These are phyloP conservation scores for Aspergillus haitiensis DNA, from an alignment of 495 filamentous ascomycete species.

Conservation along the genomic window DNA sequence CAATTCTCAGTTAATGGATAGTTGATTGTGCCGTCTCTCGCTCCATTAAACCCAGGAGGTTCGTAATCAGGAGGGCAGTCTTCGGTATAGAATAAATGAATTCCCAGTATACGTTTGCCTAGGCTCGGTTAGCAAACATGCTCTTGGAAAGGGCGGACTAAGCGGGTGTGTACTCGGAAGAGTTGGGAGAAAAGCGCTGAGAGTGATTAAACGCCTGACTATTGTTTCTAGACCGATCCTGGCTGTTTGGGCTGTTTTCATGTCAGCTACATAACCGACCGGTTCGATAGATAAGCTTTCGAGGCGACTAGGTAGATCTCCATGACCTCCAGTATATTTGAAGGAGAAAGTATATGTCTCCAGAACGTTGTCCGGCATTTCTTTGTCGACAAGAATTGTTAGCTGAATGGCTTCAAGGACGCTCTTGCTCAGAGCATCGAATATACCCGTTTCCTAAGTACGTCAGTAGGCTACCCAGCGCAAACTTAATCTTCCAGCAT, in stretches of 20 bases:
- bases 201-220: constrained; percentile 37
- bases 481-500: constrained; percentile 4
- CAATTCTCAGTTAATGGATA: constrained; percentile 41
- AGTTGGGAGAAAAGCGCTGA: constrained; percentile 40
- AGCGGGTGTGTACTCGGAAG: constrained; percentile 42
- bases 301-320: constrained; percentile 26
- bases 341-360: constrained; percentile 56
- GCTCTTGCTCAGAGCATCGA: constrained; percentile 42
- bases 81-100: constrained; percentile 50
- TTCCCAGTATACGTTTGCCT: constrained; percentile 42
- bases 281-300: constrained; percentile 38
- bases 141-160: background rate
- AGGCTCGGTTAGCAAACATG: background rate
- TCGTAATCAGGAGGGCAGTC: constrained; percentile 40
- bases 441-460: constrained; percentile 47
- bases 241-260: constrained; percentile 38
- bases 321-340: constrained; percentile 34
- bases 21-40: constrained; percentile 29
- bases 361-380: constrained; percentile 38
- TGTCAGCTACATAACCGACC: constrained; percentile 33
- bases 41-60: constrained; percentile 40
- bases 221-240: constrained; percentile 39
- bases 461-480: constrained; percentile 9
- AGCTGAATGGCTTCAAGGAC: constrained; percentile 47
- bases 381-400: constrained; percentile 43